Percentiles rank a stretch among this genome's conserved stretches.
Evolutionary conservation across 257 asterid genomes (phyloP).

Genomic region (Solanum ossicruentum): DNA sequence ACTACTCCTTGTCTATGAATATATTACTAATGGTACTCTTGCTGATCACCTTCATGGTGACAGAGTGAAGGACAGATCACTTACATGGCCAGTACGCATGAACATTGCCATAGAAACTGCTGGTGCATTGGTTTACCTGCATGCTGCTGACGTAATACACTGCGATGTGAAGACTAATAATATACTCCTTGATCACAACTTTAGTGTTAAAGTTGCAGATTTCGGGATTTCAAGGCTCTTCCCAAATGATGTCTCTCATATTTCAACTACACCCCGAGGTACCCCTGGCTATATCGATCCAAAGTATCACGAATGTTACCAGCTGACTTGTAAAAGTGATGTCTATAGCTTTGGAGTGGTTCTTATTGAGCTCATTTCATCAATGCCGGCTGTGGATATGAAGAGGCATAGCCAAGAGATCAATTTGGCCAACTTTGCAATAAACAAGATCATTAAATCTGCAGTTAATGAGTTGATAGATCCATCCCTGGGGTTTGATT

Average conservation of each 20-base stretch:
- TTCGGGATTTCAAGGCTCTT: background rate
- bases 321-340: background rate
- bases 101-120: slow-evolving; percentile 1
- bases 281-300: background rate
- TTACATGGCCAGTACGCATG: background rate
- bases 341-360: background rate
- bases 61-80: background rate
- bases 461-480: background rate
- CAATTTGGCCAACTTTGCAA: background rate
- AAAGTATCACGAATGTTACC: background rate
- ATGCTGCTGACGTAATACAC: background rate
- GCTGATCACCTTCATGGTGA: background rate
- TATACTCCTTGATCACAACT: background rate
- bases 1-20: background rate
- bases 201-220: background rate
- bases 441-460: background rate
- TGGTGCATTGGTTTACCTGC: background rate
- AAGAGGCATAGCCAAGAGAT: background rate
- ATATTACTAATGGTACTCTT: background rate
- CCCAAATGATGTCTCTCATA: background rate
- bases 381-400: background rate
- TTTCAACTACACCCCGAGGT: background rate
- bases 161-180: background rate
- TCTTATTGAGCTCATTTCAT: background rate
- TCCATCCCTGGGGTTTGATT: background rate